Base-by-base conservation (phyloP, 768 basidiomycete species). In the Hericium coralloides region DNA sequence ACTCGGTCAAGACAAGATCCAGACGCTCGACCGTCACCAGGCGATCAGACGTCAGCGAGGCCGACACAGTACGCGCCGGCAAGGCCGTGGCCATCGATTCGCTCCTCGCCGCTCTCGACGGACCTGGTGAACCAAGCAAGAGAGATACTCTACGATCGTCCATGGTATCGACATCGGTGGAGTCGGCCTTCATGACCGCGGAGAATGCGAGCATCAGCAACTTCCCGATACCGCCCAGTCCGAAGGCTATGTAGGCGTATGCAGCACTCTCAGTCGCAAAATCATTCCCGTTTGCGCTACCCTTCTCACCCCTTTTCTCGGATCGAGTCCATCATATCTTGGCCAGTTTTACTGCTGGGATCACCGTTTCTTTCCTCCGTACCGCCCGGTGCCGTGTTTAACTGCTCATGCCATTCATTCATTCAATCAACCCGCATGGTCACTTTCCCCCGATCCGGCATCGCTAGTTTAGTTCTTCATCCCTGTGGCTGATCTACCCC, bases 41-140 rank as follows among this genome's bases (percentile, higher is more conserved):
- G 49, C 23, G 53, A 25, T 63, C 61, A 18, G 37, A 25, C 12
- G 55, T 55, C 12, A 61, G 55, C 39, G 23, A 22, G 14, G 45
- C 23, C 10, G 57, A 53, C 6, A 52, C 49, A 15, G 38, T 51
- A 3, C 56, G 37, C 38, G 54, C 47, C 23, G 52, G 23, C 55
- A 43, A 47, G 17, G 26, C n/a, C 31, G 20, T 45, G 10, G 57
- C 60, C 18, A 60, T 62, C n/a, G 25, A 55, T 14, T 61, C 60
- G 25, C 57, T 63, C 31, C 49, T 63, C 49, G 62, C 62, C 9
- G 62, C 60, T 38, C 48, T 63, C 22, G 49, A 56, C 53, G 25
- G 17, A 23, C 14, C 52, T 20, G 49, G 37, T 17, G 15, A 5
- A 15, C 2, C 14, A 10, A 10, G 52, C 18, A 53, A 60, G 37